Conservation (phyloP, 2,329 filamentous ascomycete species). For the Penicillium thymicola region DNA sequence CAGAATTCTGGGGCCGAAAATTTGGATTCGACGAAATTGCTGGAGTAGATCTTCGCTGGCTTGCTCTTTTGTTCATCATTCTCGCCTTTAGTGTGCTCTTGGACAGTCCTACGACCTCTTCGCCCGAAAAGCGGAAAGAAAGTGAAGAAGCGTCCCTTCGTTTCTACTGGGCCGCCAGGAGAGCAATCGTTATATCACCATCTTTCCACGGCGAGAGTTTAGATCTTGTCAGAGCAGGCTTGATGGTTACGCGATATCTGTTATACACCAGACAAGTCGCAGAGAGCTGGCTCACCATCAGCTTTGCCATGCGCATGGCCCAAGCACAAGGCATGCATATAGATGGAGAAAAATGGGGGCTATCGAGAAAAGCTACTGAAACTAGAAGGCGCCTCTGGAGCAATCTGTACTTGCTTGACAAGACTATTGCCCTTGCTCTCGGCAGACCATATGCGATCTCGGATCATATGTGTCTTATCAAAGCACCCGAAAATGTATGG, state of each 20-base stretch:
- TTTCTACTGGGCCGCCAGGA: slow-evolving; percentile 43
- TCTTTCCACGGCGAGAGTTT: slow-evolving; percentile 44
- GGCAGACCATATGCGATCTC: slow-evolving; percentile 42
- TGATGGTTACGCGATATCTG: slow-evolving; percentile 40
- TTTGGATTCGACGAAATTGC: slow-evolving; percentile 42
- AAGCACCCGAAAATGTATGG: slow-evolving; percentile 40
- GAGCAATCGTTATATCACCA: slow-evolving; percentile 42
- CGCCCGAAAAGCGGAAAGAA: slow-evolving; percentile 36
- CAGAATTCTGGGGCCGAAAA: slow-evolving; percentile 40
- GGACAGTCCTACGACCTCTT: slow-evolving; percentile 32
- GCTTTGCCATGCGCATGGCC: slow-evolving; percentile 45
- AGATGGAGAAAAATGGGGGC: slow-evolving; percentile 41
- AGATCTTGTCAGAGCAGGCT: slow-evolving; percentile 41
- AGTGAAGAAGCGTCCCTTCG: slow-evolving; percentile 40
- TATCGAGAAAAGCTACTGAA: slow-evolving; percentile 38
- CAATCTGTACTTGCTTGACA: slow-evolving; percentile 41
- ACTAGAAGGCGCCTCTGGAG: slow-evolving; percentile 42
- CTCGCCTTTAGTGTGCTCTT: slow-evolving; percentile 41
- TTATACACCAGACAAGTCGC: slow-evolving; percentile 40
- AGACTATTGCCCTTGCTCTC: slow-evolving; percentile 41
- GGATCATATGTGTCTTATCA: slow-evolving; percentile 40
- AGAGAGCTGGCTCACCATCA: slow-evolving; percentile 43
- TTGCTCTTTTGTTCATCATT: slow-evolving; percentile 43
- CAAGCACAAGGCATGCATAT: slow-evolving; percentile 46
- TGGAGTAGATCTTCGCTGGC: slow-evolving; percentile 42